phyloP scores from a whole-genome alignment of 1,284 basidiomycete species.

The Erythrobasidium hasegawianum region DNA sequence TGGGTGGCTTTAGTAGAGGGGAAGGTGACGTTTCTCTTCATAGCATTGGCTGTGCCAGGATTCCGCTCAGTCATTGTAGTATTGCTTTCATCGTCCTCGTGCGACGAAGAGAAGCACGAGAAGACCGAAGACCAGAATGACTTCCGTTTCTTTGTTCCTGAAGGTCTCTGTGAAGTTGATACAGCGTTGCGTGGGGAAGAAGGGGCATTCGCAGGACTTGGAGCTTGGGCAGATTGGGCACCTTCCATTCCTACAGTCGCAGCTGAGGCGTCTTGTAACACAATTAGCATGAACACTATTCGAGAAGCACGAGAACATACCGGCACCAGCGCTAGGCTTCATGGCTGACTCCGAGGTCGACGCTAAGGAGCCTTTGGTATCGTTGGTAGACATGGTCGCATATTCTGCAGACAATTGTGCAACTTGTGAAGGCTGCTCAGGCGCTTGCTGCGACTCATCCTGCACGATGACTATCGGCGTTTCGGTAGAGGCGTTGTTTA shows the following conservation, averaged over 20 bases:
- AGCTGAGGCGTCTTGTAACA: no score
- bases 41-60: slow-evolving; percentile 28
- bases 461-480: no score
- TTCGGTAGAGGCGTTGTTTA: no score
- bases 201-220: neutral
- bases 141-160: slow-evolving; percentile 28
- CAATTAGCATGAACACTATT: no score
- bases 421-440: no score
- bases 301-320: neutral
- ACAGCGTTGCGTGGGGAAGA: slow-evolving; percentile 10
- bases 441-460: no score
- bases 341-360: neutral
- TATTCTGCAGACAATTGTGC: no score
- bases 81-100: slow-evolving; percentile 17
- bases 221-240: no score
- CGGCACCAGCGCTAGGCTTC: neutral
- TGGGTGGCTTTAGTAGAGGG: no score
- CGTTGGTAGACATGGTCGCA: slow-evolving; percentile 4
- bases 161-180: slow-evolving; percentile 2
- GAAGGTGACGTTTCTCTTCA: neutral
- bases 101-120: slow-evolving; percentile 26
- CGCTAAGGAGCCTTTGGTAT: neutral
- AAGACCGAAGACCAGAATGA: slow-evolving; percentile 7
- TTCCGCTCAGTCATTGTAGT: slow-evolving; percentile 26
- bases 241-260: no score